Evolutionary conservation across 2,329 filamentous ascomycete genomes (phyloP), one percentile per base, ranked within the genome.

Genomic region (Colletotrichum nymphaeae): DNA sequence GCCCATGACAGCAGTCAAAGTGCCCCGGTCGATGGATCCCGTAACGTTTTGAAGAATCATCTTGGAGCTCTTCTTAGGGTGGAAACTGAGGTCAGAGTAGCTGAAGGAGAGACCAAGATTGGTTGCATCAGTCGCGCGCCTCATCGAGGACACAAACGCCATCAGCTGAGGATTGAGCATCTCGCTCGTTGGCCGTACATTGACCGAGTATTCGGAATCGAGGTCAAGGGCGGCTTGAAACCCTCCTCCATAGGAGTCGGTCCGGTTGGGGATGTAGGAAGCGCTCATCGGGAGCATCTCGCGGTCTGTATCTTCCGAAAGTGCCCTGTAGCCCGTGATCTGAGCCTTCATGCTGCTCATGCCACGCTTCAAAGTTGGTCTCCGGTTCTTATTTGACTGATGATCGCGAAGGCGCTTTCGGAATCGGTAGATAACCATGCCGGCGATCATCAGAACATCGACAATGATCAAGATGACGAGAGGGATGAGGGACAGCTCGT

Each of bases 1-100:
- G 7, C 89, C 88, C 88, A 90, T 90, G n/a, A 91, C 84, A 11
- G 88, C 89, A 46, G 86, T 88, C n/a, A 90, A 83, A 5, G 86
- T 85, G 0, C 89, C 89, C 12, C 84, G 83, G 24, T 88, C 81
- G 76, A 91, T 90, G 5, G 82, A 84, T 0, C 89, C 89, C 0
- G 87, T 89, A 6, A 91, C 86, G 14, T 87, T 85, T 62, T 86
- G 84, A 5, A 90, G 80, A 63, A 91, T 86, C 7, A 85, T 84
- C 64, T 82, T 85, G 2, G 80, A 78, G 16, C 80, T 82, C 30
- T 83, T 81, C 69, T 85, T 84, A 0, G 86, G 86, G 7, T 87
- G 85, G 75, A 87, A 89, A 28, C 81, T 81, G 3, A 90, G 81
- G 52, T 87, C 82, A 5, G 85, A 80, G 72, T 89, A 90, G 26